Conservation (phyloP, 1,284 basidiomycete species). For the Trichosporon sp. region DNA sequence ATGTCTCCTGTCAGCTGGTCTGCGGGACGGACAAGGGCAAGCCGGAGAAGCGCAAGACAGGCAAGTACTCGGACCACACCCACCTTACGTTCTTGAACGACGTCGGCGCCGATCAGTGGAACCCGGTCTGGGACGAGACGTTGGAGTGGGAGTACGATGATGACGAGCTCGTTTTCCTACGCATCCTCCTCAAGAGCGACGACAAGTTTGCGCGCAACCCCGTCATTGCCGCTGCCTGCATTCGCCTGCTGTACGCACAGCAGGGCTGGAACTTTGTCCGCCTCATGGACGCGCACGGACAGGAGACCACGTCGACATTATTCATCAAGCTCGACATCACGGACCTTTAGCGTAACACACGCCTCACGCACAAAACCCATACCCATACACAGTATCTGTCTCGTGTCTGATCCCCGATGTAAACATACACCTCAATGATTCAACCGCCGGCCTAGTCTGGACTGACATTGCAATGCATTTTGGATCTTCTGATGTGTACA, state of each 20-base stretch:
- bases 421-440: background rate
- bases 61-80: background rate
- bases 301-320: slow-evolving; percentile 10
- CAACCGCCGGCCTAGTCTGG: background rate
- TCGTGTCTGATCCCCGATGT: background rate
- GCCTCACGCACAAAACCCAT: background rate
- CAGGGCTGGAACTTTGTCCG: slow-evolving; percentile 17
- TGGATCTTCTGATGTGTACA: background rate
- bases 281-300: slow-evolving; percentile 11
- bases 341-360: slow-evolving; percentile 1
- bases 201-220: slow-evolving; percentile 16
- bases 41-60: slow-evolving; percentile 20
- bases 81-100: slow-evolving; percentile 4
- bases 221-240: slow-evolving; percentile 1
- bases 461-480: background rate
- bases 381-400: background rate
- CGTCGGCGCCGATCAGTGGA: background rate
- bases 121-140: slow-evolving; percentile 72
- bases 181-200: slow-evolving; percentile 20
- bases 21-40: slow-evolving; percentile 12
- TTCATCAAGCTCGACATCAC: slow-evolving; percentile 12
- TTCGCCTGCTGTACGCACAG: slow-evolving; percentile 15
- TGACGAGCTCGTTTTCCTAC: slow-evolving; percentile 17
- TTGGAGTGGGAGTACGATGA: slow-evolving; percentile 65
- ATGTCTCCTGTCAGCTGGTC: slow-evolving; percentile 17